phyloP scores from a whole-genome alignment of 2,329 filamentous ascomycete species.

The Ophiocordyceps unilateralis region DNA sequence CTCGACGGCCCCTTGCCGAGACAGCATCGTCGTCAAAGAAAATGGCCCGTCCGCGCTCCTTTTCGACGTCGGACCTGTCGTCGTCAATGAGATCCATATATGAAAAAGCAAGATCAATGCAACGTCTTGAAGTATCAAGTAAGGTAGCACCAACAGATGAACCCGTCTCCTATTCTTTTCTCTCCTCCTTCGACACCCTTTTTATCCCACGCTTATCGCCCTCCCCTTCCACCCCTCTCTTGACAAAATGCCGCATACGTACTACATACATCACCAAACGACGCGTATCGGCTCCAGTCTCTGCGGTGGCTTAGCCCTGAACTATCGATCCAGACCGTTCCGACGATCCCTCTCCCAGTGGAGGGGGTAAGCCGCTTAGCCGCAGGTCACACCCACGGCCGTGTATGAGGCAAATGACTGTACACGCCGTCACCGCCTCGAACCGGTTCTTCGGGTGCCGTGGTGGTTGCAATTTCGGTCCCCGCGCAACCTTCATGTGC shows the following conservation, averaged over 20 bases:
- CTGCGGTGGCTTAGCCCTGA: not conserved
- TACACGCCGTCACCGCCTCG: not conserved
- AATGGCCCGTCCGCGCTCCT: not conserved
- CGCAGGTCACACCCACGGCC: no score
- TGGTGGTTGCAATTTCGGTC: no score
- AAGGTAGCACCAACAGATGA: no score
- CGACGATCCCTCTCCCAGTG: no score
- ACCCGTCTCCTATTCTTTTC: no score
- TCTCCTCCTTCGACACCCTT: no score
- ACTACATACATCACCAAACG: not conserved
- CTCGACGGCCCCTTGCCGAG: not conserved
- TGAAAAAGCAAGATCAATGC: not conserved
- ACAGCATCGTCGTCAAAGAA: not conserved
- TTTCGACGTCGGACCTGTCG: not conserved
- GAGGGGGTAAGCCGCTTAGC: no score
- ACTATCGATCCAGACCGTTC: not conserved
- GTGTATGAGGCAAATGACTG: no score
- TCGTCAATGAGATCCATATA: not conserved
- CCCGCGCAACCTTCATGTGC: no score
- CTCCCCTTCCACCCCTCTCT: no score
- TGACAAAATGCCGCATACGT: not conserved
- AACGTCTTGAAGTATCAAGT: no score
- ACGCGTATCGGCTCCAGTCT: not conserved
- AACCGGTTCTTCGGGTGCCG: no score
- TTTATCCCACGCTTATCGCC: not conserved